Evolutionary conservation across 129 eudicot species (phyloP).

Genomic region (carrot (Daucus carota)): DH1_v3.0 NC_030381.2:34027001-34027500

Average conservation of each 20-base stretch:
- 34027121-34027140: background rate
- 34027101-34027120: conserved; percentile 8
- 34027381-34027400: conserved; percentile 52
- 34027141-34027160: conserved; percentile 65
- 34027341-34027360: background rate
- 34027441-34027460: too few species aligned
- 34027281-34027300: conserved; percentile 58
- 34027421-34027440: conserved; percentile 62
- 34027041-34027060: conserved; percentile 42
- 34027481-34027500: too few species aligned
- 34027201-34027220: conserved; percentile 56
- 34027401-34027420: conserved; percentile 34
- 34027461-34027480: too few species aligned
- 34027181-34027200: conserved; percentile 56
- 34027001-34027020: conserved; percentile 56
- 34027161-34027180: conserved; percentile 27
- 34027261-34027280: conserved; percentile 61
- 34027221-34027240: conserved; percentile 59
- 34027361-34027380: conserved; percentile 33
- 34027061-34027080: conserved; percentile 50
- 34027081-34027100: background rate
- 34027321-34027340: background rate
- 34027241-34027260: conserved; percentile 59
- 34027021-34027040: conserved; percentile 52
- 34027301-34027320: conserved; percentile 18